A percentile compares a stretch with the other conserved stretches of the same genome.
phyloP scores from a whole-genome alignment of 495 filamentous ascomycete genomes.

The Tuber umbilicatum region DNA sequence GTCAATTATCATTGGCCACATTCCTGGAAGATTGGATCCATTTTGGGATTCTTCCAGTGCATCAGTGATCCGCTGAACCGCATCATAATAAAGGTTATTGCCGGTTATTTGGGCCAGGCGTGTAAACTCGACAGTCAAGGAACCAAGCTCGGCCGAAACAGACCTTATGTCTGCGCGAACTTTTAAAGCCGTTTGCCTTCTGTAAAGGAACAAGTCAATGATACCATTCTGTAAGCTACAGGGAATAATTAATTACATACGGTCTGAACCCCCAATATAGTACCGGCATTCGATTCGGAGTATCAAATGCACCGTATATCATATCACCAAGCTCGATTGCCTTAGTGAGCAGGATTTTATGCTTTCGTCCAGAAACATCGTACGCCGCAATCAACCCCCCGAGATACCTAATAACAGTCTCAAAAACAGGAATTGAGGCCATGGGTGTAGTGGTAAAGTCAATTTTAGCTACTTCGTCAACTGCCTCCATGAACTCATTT shows the following conservation, averaged over 20 bases:
- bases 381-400: slow-evolving; percentile 78
- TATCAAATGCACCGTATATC: slow-evolving; percentile 88
- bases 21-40: slow-evolving; percentile 63
- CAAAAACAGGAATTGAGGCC: slow-evolving; percentile 64
- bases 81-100: slow-evolving; percentile 86
- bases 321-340: slow-evolving; percentile 83
- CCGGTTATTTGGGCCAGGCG: slow-evolving; percentile 85
- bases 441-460: slow-evolving; percentile 74
- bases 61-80: slow-evolving; percentile 83
- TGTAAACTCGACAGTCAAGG: slow-evolving; percentile 90
- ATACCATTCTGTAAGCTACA: neutral
- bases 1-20: slow-evolving; percentile 79
- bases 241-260: slow-evolving; percentile 24
- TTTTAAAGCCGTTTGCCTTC: slow-evolving; percentile 21
- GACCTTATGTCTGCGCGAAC: slow-evolving; percentile 18
- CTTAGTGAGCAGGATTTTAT: slow-evolving; percentile 65
- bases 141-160: slow-evolving; percentile 73
- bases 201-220: slow-evolving; percentile 25
- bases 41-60: slow-evolving; percentile 73
- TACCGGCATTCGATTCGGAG: slow-evolving; percentile 89
- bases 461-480: slow-evolving; percentile 67
- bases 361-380: slow-evolving; percentile 65
- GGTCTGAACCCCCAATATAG: slow-evolving; percentile 60
- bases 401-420: slow-evolving; percentile 82
- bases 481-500: slow-evolving; percentile 81